Base-by-base conservation (phyloP, 129 eudicot species). In the Centrapalus pauciflorus region DNA sequence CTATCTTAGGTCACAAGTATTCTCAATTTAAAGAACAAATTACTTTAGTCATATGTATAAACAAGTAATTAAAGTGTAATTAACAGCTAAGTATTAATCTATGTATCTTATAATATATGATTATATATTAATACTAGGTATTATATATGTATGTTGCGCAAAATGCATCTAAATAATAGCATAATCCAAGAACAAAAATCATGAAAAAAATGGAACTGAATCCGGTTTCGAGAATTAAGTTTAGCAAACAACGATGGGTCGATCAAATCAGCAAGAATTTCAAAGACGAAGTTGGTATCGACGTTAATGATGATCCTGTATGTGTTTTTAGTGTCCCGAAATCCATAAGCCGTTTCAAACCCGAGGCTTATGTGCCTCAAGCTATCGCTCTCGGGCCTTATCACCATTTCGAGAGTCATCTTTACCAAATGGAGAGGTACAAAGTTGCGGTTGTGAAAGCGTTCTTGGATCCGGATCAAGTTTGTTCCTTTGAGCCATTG, bases 281-380 rank as follows among this genome's bases (percentile, higher is more conserved):
- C 56, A 28, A 69, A 16, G 76, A 52, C 27, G 79, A 72, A 54
- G 66, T 24, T 5, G 76, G 62, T 2, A 29, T 77, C 8, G 65
- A 77, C 21, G 61, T 77, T 24, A 55, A 25, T 32, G 34, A 76
- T 2, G 19, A 52, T 14, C 80, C 70, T 0, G 71, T 70, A 4
- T 67, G 65, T 37, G 69, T 73, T 11, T 77, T 77, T 27, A 74
- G 38, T n/a, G 86, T 81, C 20, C 77, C 82, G 5, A 73, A 72
- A 49, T 60, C 66, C 49, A 28, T 81, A n/a, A 62, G 59, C 10
- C 64, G 35, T 24, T 41, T 74, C 63, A 81, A 77, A 21, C 80
- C 82, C 13, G 82, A 81, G 26, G 82, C 82, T 9, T 81, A 81
- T 51, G 55, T 59, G 20, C 85, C 85, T 29, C 81, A 80, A 32